These are phyloP conservation scores for Dichotomopilus funicola DNA, from an alignment of 2,329 filamentous ascomycete genomes.

Conservation along the genomic window DNA sequence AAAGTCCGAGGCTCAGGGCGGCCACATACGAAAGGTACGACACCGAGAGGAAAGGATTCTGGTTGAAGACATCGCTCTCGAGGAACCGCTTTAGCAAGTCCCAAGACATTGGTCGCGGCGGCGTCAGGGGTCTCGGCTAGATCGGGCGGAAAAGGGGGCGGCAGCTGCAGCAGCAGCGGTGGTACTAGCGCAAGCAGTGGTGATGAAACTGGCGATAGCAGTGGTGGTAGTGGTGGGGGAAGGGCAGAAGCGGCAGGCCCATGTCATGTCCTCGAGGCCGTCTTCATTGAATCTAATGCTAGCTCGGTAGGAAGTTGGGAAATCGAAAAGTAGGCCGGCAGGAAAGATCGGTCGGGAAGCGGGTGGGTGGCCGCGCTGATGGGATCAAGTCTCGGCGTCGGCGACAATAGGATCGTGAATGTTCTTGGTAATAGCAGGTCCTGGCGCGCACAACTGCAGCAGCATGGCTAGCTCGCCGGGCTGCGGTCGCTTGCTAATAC, in stretches of 20 bases:
- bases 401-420: not conserved
- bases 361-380: too few relatives aligned
- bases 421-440: not conserved
- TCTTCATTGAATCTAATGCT: conserved; percentile 5
- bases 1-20: conserved; percentile 1
- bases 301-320: too few relatives aligned
- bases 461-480: conserved; percentile 17
- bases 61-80: conserved; percentile 90
- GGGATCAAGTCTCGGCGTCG: not conserved
- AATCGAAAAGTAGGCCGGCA: too few relatives aligned
- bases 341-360: too few relatives aligned
- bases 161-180: not conserved
- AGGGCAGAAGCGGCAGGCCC: conserved; percentile 17
- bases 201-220: not conserved
- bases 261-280: conserved; percentile 15
- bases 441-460: conserved; percentile 8
- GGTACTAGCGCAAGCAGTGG: not conserved
- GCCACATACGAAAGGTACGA: conserved; percentile 75
- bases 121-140: conserved; percentile 7
- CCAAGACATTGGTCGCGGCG: conserved; percentile 53
- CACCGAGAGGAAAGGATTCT: conserved; percentile 80
- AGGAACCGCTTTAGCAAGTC: conserved; percentile 85
- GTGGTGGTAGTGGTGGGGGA: not conserved
- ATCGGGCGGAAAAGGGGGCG: conserved; percentile 5
- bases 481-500: not conserved